A percentile compares a stretch with the other conserved stretches of the same genome.
phyloP scores from a whole-genome alignment of 768 basidiomycete species.

The Boletellus ananiceps region DNA sequence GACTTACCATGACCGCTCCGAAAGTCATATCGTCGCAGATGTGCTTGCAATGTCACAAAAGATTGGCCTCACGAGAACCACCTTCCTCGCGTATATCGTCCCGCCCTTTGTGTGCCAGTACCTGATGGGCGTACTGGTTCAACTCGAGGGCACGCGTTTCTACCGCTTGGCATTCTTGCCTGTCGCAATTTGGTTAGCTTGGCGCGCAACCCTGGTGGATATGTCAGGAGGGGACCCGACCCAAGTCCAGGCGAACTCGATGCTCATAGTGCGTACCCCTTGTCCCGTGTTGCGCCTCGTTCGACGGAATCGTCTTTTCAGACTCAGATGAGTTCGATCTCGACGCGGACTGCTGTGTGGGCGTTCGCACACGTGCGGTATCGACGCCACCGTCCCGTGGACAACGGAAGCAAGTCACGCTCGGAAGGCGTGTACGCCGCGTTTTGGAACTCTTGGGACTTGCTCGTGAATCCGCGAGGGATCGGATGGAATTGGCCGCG shows the following conservation, averaged over 20 bases:
- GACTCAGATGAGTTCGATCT: slow-evolving; percentile 14
- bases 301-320: neutral
- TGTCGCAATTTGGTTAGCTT: slow-evolving; percentile 40
- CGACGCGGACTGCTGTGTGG: slow-evolving; percentile 18
- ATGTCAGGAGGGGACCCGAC: slow-evolving; percentile 16
- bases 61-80: slow-evolving; percentile 7
- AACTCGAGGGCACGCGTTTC: slow-evolving; percentile 37
- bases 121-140: slow-evolving; percentile 49
- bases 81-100: slow-evolving; percentile 35
- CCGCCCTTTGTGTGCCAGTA: slow-evolving; percentile 47
- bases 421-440: slow-evolving; percentile 8
- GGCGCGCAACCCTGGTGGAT: slow-evolving; percentile 33
- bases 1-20: neutral
- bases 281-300: neutral
- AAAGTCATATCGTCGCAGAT: neutral
- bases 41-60: slow-evolving; percentile 6
- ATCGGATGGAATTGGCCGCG: slow-evolving; percentile 28
- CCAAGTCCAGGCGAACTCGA: slow-evolving; percentile 12
- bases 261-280: slow-evolving; percentile 17
- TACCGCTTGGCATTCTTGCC: slow-evolving; percentile 49
- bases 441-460: slow-evolving; percentile 27
- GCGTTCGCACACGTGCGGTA: slow-evolving; percentile 16
- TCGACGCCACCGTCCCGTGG: slow-evolving; percentile 2
- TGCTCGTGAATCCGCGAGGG: slow-evolving; percentile 22
- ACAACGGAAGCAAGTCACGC: neutral